Conservation (phyloP, 768 basidiomycete species). For the Flagelloscypha sp. region DNA sequence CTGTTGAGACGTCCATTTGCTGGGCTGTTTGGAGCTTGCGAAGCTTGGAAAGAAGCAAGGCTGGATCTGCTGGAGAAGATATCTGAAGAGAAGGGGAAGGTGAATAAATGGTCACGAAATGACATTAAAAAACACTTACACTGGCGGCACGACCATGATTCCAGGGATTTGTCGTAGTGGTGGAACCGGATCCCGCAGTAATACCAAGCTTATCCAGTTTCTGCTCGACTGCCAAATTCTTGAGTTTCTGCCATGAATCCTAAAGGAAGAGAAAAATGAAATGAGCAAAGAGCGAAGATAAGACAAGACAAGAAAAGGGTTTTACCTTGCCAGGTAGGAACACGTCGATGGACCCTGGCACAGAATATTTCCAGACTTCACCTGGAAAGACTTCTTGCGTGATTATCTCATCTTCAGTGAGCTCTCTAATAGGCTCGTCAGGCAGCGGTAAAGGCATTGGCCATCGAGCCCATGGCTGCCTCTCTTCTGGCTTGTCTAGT, state of each 20-base stretch:
- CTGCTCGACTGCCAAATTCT: slow-evolving; percentile 66
- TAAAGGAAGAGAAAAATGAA: slow-evolving; percentile 20
- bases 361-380: slow-evolving; percentile 46
- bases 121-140: slow-evolving; percentile 37
- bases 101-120: slow-evolving; percentile 1
- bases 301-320: slow-evolving; percentile 5
- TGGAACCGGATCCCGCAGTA: slow-evolving; percentile 48
- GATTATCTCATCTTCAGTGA: too few species aligned
- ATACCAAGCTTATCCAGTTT: slow-evolving; percentile 77
- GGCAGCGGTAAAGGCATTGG: slow-evolving; percentile 23
- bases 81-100: slow-evolving; percentile 40
- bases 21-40: slow-evolving; percentile 79
- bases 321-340: slow-evolving; percentile 74
- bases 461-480: slow-evolving; percentile 34
- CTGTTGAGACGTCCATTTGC: slow-evolving; percentile 17
- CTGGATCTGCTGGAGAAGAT: slow-evolving; percentile 86
- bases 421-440: slow-evolving; percentile 21
- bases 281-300: slow-evolving; percentile 6
- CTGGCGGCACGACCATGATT: slow-evolving; percentile 77
- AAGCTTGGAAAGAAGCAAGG: slow-evolving; percentile 70
- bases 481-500: slow-evolving; percentile 24
- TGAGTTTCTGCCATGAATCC: slow-evolving; percentile 69
- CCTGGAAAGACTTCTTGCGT: slow-evolving; percentile 55
- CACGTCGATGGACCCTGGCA: slow-evolving; percentile 70
- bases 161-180: slow-evolving; percentile 59